phyloP scores from a whole-genome alignment of 2,329 filamentous ascomycete species.

The Sporothrix pallida region DNA sequence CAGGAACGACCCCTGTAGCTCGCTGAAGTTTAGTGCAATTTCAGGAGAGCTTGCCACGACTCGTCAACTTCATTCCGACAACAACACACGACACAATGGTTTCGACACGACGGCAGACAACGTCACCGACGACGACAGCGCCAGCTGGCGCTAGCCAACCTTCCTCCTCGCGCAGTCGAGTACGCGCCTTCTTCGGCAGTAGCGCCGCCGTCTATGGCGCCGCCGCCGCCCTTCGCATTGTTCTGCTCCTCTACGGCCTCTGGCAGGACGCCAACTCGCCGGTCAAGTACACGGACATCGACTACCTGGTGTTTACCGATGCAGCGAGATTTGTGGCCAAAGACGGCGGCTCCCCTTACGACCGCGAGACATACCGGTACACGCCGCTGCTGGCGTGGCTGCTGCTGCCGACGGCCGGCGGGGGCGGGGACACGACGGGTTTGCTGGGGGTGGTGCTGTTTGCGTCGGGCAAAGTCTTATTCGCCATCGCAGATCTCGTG shows the following conservation, averaged over 20 bases:
- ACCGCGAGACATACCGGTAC: conserved; percentile 93
- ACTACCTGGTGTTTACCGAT: conserved; percentile 98
- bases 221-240: conserved; percentile 68
- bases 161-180: no score
- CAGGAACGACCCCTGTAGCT: background rate
- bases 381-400: conserved; percentile 93
- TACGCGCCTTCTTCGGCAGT: conserved; percentile 45
- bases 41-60: background rate
- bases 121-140: background rate
- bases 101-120: conserved; percentile 18
- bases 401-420: conserved; percentile 75
- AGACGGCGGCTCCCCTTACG: conserved; percentile 68
- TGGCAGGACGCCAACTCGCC: conserved; percentile 92
- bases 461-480: conserved; percentile 85
- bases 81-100: conserved; percentile 9
- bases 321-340: conserved; percentile 76
- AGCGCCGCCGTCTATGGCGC: conserved; percentile 60
- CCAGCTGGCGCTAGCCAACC: no score
- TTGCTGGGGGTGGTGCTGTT: conserved; percentile 61
- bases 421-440: conserved; percentile 44
- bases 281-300: conserved; percentile 98
- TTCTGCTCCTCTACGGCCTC: conserved; percentile 83
- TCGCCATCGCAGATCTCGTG: conserved; percentile 80
- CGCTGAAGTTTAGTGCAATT: conserved; percentile 15
- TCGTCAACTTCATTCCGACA: background rate